A percentile compares a stretch with the other conserved stretches of the same genome.
These are phyloP conservation scores for Hericium coralloides DNA, from an alignment of 768 basidiomycete species.

Conservation along the genomic window DNA sequence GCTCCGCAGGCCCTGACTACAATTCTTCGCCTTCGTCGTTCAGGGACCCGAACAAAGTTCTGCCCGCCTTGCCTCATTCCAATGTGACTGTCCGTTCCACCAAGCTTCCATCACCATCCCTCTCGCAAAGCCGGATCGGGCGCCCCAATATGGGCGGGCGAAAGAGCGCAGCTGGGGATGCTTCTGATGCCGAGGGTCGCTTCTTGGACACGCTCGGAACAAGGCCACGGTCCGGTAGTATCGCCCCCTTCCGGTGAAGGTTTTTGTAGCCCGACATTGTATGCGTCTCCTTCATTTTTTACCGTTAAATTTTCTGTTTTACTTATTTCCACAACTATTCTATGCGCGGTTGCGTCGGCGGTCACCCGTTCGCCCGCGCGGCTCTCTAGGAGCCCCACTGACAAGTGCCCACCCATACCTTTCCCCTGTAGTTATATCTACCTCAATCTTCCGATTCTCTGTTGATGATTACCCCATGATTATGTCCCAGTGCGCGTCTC, in stretches of 20 bases:
- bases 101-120: slow-evolving; percentile 15
- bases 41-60: slow-evolving; percentile 6
- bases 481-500: not conserved
- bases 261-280: not conserved
- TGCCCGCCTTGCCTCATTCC: slow-evolving; percentile 12
- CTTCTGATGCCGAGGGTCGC: slow-evolving; percentile 7
- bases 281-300: slow-evolving; percentile 1
- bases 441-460: not conserved
- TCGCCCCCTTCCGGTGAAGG: not conserved
- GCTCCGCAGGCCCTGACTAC: not conserved
- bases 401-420: not conserved
- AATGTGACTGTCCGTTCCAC: slow-evolving; percentile 20
- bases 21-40: slow-evolving; percentile 5
- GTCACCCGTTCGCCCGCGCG: not conserved
- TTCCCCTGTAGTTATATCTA: not conserved
- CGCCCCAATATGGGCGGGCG: slow-evolving; percentile 18
- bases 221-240: slow-evolving; percentile 17
- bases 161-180: slow-evolving; percentile 18
- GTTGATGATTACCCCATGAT: not conserved
- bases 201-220: slow-evolving; percentile 14
- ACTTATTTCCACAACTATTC: not conserved
- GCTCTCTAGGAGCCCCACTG: slow-evolving; percentile 1
- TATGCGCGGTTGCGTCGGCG: not conserved
- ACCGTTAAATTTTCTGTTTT: not conserved
- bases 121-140: slow-evolving; percentile 25